phyloP scores from a whole-genome alignment of 257 asterid species.

The Nicotiana noctiflora region DNA sequence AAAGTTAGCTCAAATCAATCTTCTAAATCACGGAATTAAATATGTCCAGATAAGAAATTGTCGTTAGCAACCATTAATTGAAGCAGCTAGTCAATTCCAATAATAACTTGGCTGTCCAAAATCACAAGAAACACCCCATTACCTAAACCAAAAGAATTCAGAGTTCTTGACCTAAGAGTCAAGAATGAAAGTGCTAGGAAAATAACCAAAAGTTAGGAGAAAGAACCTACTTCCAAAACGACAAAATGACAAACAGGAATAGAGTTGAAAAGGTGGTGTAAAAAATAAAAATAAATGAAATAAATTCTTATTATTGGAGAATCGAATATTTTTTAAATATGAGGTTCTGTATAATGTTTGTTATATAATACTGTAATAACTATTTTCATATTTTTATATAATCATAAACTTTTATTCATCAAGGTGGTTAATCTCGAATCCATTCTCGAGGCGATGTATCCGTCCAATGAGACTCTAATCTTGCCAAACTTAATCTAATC shows the following conservation, averaged over 20 bases:
- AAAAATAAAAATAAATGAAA: too few relatives aligned
- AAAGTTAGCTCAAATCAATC: neutral
- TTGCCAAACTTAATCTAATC: neutral
- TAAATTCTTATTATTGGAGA: too few relatives aligned
- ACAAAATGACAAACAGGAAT: constrained; percentile 19
- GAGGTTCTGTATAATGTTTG: too few relatives aligned
- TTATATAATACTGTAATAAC: too few relatives aligned
- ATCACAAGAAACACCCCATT: neutral
- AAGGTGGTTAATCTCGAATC: neutral
- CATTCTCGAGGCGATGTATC: neutral
- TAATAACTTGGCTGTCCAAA: neutral
- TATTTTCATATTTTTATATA: too few relatives aligned
- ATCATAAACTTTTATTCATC: too few relatives aligned
- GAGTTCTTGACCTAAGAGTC: neutral
- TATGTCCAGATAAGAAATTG: neutral
- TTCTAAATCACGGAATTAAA: constrained; percentile 1
- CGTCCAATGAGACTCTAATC: neutral
- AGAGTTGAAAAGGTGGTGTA: neutral
- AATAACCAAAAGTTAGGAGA: constrained; percentile 1
- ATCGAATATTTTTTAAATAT: too few relatives aligned
- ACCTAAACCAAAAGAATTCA: neutral
- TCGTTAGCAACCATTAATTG: neutral
- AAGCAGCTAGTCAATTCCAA: neutral
- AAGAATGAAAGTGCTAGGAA: neutral
- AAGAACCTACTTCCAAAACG: neutral